Evolutionary conservation across 495 filamentous ascomycete species (phyloP), one percentile per base, ranked within the genome.

Genomic region (Xylaria curta): DNA sequence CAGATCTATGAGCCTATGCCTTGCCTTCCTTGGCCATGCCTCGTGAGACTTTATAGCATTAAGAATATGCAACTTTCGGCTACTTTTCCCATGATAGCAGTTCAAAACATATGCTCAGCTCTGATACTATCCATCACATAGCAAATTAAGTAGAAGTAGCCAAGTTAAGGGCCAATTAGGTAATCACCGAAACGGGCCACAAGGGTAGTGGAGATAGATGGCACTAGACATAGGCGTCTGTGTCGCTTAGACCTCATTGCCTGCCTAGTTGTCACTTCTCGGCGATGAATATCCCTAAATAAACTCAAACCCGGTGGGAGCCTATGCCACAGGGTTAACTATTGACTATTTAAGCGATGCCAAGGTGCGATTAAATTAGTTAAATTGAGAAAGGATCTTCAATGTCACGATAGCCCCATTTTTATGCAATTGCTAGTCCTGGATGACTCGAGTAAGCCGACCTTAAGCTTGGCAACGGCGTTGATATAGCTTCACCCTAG

Each of bases 291-390:
- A 49, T 31, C 13, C 62, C 42, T 1, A 65, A 65, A 47, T 26
- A 5, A 65, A 33, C 62, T 33, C n/a, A 44, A 26, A 19, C 24
- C 62, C 40, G 24, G 42, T 47, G 62, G 62, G 9, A 33, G 62
- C 42, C 24, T 47, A 49, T 40, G 19, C 40, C 46, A 46, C 40
- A 19, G 21, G 21, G 40, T 82, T 9, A 3, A 46, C 40, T 4
- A 47, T 49, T 31, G 56, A 47, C 21, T 46, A 46, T 8, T 24
- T 33, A 47, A 10, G 38, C 42, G n/a, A 66, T 17, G 63, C 63
- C 63, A 66, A 66, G 63, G 63, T 31, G 13, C 31, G 24, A 66
- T 36, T 54, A 67, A 67, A 38, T 54, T 38, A 67, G 21, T 56
- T 42, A 28, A 28, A 67, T 17, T 24, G 65, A 67, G 49, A 21